Base-by-base conservation (phyloP, 306 rosid genomes). In the Prunus fruticosa region DNA sequence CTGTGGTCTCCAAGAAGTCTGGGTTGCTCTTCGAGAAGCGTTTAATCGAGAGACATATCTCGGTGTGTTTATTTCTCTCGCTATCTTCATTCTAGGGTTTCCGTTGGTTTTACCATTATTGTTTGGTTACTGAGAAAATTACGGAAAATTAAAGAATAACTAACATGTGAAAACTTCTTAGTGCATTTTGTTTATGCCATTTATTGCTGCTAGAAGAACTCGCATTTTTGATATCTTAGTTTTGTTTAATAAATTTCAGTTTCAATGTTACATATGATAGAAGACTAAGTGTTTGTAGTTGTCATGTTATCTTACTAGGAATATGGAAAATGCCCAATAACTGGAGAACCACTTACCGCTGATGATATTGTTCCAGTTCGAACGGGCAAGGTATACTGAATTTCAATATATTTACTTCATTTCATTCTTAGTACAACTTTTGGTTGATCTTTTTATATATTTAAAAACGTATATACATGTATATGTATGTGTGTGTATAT, bases 251-350 rank as follows among this genome's bases (percentile, higher is more conserved):
- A 38, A 66, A 3, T 34, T 73, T 65, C 53, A 41, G 56, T 82
- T 82, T 58, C 69, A 73, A 46, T 74, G 47, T 28, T 22, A 66
- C 50, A 14, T 71, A 52, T 69, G 62, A 79, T 38, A 12, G 43
- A 41, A 28, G n/a, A 38, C 46, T 25, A 45, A 56, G 9, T 57
- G 41, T 71, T 75, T 80, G 53, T 83, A 11, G 43, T 76, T 30
- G 8, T 22, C 13, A 1, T 15, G 58, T 57, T 38, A 47, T 80
- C 27, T 76, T 72, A 28, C 72, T 83, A 96, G 99, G 99, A 96
- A 77, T 91, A 81, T 86, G 99, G 99, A 45, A 96, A 96, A 78
- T 96, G 99, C 86, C 99, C 99, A 64, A 51, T 93, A 61, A 96
- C 97, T 0, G 98, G 98, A 10, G 98, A 93, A 66, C 88, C 88